These are phyloP conservation scores for Allodekkera sacchari DNA, from an alignment of 805 yeast genomes.

Conservation along the genomic window DNA sequence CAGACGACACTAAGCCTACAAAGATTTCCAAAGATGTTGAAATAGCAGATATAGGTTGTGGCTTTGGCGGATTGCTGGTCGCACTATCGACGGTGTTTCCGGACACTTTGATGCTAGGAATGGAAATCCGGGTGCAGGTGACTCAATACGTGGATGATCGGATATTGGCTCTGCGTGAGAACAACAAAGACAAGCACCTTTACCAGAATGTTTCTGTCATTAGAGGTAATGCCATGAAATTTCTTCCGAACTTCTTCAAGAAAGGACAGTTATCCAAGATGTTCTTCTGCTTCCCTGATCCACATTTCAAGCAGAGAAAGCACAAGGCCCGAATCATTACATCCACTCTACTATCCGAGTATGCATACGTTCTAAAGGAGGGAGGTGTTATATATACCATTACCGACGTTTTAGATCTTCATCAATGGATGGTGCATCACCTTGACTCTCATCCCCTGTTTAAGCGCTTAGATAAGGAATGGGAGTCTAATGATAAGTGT, in stretches of 20 bases:
- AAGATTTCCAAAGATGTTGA: conserved; percentile 49
- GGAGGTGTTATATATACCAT: conserved; percentile 90
- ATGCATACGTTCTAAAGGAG: conserved; percentile 80
- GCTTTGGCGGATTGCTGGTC: conserved; percentile 86
- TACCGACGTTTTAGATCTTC: conserved; percentile 90
- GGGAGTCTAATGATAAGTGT: conserved; percentile 76
- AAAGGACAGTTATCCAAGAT: conserved; percentile 80
- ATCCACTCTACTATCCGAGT: conserved; percentile 79
- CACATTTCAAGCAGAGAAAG: conserved; percentile 94
- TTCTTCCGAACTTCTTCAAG: conserved; percentile 85
- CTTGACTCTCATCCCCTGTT: conserved; percentile 86
- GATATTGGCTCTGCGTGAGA: conserved; percentile 76
- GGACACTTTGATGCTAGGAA: conserved; percentile 71
- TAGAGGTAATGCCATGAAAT: conserved; percentile 96
- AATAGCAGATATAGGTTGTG: conserved; percentile 96
- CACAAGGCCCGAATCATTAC: conserved; percentile 97
- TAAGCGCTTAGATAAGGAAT: conserved; percentile 66
- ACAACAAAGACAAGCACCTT: conserved; percentile 24
- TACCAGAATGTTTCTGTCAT: conserved; percentile 85
- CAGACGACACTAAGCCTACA: conserved; percentile 30
- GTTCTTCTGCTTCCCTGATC: conserved; percentile 99
- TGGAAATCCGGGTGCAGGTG: conserved; percentile 97
- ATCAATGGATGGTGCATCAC: conserved; percentile 94
- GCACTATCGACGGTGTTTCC: conserved; percentile 75
- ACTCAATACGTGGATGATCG: conserved; percentile 96